A percentile compares a stretch with the other conserved stretches of the same genome.
phyloP scores from a whole-genome alignment of 441 rosid genomes.

The Kokia cookei region DNA sequence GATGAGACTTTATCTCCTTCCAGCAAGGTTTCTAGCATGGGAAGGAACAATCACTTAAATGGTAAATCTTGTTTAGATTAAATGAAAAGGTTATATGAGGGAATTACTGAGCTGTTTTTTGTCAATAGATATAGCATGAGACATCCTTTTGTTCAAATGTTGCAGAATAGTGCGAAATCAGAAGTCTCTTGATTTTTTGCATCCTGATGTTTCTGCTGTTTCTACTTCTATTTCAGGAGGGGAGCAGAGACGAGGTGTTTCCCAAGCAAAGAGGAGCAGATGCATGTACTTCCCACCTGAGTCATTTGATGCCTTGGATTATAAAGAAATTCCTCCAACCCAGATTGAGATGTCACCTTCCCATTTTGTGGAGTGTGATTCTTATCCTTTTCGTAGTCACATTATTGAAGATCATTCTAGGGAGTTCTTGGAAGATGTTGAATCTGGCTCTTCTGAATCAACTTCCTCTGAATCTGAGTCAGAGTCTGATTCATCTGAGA shows the following conservation, averaged over 20 bases:
- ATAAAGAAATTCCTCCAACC: slow-evolving; percentile 41
- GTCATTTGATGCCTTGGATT: slow-evolving; percentile 42
- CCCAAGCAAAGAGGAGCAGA: slow-evolving; percentile 59
- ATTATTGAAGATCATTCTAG: slow-evolving; percentile 48
- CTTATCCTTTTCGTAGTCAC: slow-evolving; percentile 33
- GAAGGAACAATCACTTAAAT: slow-evolving; percentile 34
- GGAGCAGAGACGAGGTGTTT: slow-evolving; percentile 39
- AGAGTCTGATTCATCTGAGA: slow-evolving; percentile 74
- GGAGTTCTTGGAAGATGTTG: slow-evolving; percentile 48
- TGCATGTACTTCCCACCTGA: slow-evolving; percentile 45
- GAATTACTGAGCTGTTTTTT: slow-evolving; percentile 12
- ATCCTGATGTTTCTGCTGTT: slow-evolving; percentile 23
- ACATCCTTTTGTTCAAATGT: slow-evolving; percentile 16
- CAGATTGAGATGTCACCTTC: slow-evolving; percentile 37
- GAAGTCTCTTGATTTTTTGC: slow-evolving; percentile 12
- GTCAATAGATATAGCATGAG: slow-evolving; percentile 12
- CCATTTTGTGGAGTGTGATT: slow-evolving; percentile 36
- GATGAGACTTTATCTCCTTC: slow-evolving; percentile 41
- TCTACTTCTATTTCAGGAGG: slow-evolving; percentile 45
- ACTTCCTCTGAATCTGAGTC: slow-evolving; percentile 51
- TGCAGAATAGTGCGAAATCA: slow-evolving; percentile 10
- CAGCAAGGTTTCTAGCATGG: slow-evolving; percentile 39
- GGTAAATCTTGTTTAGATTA: slow-evolving; percentile 43
- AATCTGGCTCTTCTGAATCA: slow-evolving; percentile 24
- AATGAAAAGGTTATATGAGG: slow-evolving; percentile 9